Conservation (phyloP, 306 rosid genomes). For the Gastrolobium bilobum region DNA sequence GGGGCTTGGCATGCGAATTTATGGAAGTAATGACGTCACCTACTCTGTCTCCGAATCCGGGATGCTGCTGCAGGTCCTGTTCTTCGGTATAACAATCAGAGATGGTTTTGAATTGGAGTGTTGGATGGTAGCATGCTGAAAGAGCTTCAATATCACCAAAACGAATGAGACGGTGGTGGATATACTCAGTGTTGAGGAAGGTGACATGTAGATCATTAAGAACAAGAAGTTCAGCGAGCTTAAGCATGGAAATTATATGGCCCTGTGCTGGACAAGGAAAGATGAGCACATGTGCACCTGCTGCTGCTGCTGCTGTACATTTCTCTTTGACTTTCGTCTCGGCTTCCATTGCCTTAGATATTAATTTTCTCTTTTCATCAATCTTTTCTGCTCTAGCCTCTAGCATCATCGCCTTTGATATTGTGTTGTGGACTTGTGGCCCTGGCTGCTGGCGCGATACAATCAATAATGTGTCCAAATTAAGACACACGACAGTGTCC, state of each 20-base stretch:
- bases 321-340: too few species aligned
- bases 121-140: slow-evolving; percentile 48
- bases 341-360: too few species aligned
- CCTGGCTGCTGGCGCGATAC: too few species aligned
- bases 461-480: too few species aligned
- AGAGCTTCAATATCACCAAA: slow-evolving; percentile 41
- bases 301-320: too few species aligned
- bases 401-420: too few species aligned
- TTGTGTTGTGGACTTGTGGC: too few species aligned
- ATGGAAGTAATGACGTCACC: background rate
- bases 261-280: slow-evolving; percentile 55
- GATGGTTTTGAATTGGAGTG: slow-evolving; percentile 55
- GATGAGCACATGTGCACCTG: slow-evolving; percentile 44
- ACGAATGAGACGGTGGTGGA: slow-evolving; percentile 47
- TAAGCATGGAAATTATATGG: slow-evolving; percentile 63
- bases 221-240: slow-evolving; percentile 61
- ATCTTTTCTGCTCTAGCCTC: too few species aligned
- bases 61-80: slow-evolving; percentile 41
- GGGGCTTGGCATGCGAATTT: slow-evolving; percentile 39
- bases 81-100: slow-evolving; percentile 43
- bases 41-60: slow-evolving; percentile 25
- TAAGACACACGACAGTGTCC: too few species aligned
- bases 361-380: too few species aligned
- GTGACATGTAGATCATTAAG: slow-evolving; percentile 51
- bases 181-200: slow-evolving; percentile 55